Base-by-base conservation (phyloP, 163 green algal genomes). In the Coccomyxa subellipsoidea region DNA sequence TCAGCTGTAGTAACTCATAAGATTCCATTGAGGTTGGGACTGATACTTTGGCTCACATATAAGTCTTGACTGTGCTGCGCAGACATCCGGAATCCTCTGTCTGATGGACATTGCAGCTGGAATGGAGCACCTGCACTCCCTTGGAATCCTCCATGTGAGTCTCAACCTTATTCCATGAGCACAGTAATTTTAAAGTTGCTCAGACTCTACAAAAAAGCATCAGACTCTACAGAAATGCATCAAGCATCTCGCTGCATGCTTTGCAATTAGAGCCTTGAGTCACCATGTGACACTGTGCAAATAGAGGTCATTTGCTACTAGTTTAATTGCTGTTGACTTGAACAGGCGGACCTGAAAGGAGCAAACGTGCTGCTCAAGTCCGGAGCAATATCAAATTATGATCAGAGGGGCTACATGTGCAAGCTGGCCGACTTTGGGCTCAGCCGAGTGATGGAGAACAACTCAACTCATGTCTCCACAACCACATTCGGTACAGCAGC, bases 291-390 rank as follows among this genome's bases (percentile, higher is more conserved):
- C n/a, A n/a, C n/a, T n/a, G n/a, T n/a, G n/a, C n/a, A n/a, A n/a
- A n/a, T n/a, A n/a, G n/a, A n/a, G n/a, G n/a, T n/a, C n/a, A n/a
- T n/a, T n/a, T n/a, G n/a, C n/a, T n/a, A n/a, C n/a, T n/a, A n/a
- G n/a, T n/a, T n/a, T n/a, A 59, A 12, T 27, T 59, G 47, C 47
- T 59, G 47, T 27, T 59, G 47, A 18, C 47, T 7, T 59, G 47
- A 59, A 59, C 78, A 82, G 23, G 77, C 87, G 0, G 92, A 95
- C 72, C 80, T 95, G 36, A 95, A 95, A 84, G 73, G 88, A 0
- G 89, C 93, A 80, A 95, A 95, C 82, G 90, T 95, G 85, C 83
- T 95, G 87, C 86, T 95, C 37, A 93, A 93, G 84, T 77, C 70
- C 10, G 34, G 31, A 8, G 82, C 77, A 59, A 81, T 37, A 15